phyloP scores from a whole-genome alignment of 306 rosid species.

The Fragaria iinumae region DNA sequence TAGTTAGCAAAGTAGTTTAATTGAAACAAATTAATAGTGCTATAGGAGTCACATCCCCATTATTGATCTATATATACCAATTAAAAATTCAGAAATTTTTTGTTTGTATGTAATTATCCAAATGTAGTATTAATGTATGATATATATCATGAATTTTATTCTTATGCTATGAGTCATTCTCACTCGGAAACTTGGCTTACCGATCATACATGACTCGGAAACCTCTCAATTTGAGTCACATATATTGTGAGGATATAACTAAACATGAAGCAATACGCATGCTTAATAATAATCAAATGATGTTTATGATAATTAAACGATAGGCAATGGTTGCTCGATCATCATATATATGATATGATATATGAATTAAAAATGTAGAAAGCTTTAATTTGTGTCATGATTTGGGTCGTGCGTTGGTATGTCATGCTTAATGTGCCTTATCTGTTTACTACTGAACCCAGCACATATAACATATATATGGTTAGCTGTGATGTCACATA shows the following conservation, averaged over 20 bases:
- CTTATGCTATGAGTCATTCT: not conserved
- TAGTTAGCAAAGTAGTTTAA: not conserved
- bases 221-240: conserved; percentile 17
- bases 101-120: conserved; percentile 3
- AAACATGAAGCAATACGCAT: not conserved
- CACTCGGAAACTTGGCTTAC: conserved; percentile 4
- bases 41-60: not conserved
- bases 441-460: conserved; percentile 1
- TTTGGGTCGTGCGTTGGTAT: not conserved
- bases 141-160: conserved; percentile 12
- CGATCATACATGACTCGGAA: not conserved
- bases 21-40: not conserved
- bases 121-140: not conserved
- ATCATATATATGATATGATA: not conserved
- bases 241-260: not conserved
- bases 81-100: not conserved
- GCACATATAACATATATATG: not conserved
- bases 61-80: not conserved
- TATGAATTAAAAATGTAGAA: not conserved
- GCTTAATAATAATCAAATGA: not conserved
- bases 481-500: not conserved
- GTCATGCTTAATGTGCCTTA: conserved; percentile 10
- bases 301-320: not conserved
- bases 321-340: not conserved
- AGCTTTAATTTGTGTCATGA: conserved; percentile 1